These are phyloP conservation scores for Exserohilum rostratum DNA, from an alignment of 2,329 filamentous ascomycete species.

Conservation along the genomic window DNA sequence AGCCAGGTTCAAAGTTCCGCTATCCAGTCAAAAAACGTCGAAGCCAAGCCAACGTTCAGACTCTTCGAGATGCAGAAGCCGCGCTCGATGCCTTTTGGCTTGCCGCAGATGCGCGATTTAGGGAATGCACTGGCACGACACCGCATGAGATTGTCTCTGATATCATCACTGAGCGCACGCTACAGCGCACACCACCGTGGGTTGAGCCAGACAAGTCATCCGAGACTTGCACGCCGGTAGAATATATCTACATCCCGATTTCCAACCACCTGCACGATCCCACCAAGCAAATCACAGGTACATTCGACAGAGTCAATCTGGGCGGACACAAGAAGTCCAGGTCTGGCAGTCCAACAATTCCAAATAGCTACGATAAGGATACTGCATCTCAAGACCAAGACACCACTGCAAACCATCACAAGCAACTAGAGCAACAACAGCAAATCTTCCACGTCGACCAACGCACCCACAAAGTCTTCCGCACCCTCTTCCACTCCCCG, in stretches of 20 bases:
- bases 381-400: background rate
- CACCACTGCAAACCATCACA: background rate
- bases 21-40: slow-evolving; percentile 58
- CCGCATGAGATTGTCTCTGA: slow-evolving; percentile 4
- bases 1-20: slow-evolving; percentile 7
- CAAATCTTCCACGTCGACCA: slow-evolving; percentile 42
- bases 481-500: slow-evolving; percentile 48
- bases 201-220: slow-evolving; percentile 36
- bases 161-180: slow-evolving; percentile 38
- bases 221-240: background rate
- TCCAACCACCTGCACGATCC: slow-evolving; percentile 9
- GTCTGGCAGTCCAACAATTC: too few species aligned
- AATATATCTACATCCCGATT: slow-evolving; percentile 2
- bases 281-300: slow-evolving; percentile 17
- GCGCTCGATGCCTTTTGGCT: slow-evolving; percentile 58
- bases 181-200: slow-evolving; percentile 59
- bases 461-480: slow-evolving; percentile 53
- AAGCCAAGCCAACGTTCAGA: slow-evolving; percentile 49
- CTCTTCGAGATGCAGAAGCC: slow-evolving; percentile 50
- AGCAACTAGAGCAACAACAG: slow-evolving; percentile 1
- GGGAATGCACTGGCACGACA: slow-evolving; percentile 1
- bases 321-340: background rate
- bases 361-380: too few species aligned
- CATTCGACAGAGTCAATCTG: slow-evolving; percentile 7
- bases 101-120: slow-evolving; percentile 27